These are phyloP conservation scores for Saccharomyces eubayanus DNA, from an alignment of 805 yeast genomes.

Conservation along the genomic window DNA sequence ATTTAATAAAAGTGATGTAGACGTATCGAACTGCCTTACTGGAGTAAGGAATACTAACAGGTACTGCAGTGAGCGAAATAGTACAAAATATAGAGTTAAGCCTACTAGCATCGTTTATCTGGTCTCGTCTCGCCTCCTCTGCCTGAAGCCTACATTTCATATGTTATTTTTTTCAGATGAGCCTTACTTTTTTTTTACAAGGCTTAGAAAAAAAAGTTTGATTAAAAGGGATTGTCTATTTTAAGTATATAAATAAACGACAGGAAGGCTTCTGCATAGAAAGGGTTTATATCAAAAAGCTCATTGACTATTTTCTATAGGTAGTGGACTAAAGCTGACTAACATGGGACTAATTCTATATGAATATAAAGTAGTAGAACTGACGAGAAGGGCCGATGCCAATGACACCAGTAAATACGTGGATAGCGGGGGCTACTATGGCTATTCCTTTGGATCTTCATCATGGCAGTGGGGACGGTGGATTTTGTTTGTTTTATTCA, in stretches of 20 bases:
- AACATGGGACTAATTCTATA: neutral
- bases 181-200: neutral
- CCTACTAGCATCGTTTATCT: neutral
- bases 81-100: constrained; percentile 8
- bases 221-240: neutral
- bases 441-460: constrained; percentile 4
- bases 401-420: neutral
- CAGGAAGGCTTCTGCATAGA: constrained; percentile 3
- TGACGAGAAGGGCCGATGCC: neutral
- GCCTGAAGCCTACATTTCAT: neutral
- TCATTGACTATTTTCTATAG: neutral
- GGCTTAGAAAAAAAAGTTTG: neutral
- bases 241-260: neutral
- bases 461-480: constrained; percentile 42
- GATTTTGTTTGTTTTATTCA: constrained; percentile 57
- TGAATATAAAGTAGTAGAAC: neutral
- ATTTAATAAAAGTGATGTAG: constrained; percentile 21
- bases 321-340: neutral
- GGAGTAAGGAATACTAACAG: constrained; percentile 19
- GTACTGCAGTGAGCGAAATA: constrained; percentile 19
- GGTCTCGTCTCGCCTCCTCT: neutral
- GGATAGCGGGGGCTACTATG: neutral
- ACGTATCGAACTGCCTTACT: constrained; percentile 24
- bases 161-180: neutral
- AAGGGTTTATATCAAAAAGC: neutral